Percentiles rank a stretch among this genome's conserved stretches.
phyloP scores from a whole-genome alignment of 192 early-diverging fungal species.

The Spizellomyces sp. region DNA sequence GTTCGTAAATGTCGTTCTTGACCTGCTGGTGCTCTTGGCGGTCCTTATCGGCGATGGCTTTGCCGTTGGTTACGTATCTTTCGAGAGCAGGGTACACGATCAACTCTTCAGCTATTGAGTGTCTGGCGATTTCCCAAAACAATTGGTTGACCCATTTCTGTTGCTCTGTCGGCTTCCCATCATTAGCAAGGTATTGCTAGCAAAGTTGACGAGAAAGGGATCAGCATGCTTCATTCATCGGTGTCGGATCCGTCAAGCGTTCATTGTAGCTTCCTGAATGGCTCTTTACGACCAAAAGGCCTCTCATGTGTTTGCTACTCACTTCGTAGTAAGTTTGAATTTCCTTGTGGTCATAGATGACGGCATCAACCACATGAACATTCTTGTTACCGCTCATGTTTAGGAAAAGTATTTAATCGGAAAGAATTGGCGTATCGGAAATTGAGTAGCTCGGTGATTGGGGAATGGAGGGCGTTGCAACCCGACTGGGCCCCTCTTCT shows the following conservation, averaged over 20 bases:
- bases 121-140: slow-evolving; percentile 41
- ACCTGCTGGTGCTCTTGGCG: slow-evolving; percentile 39
- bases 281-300: neutral
- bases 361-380: slow-evolving; percentile 4
- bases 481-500: no score
- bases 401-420: no score
- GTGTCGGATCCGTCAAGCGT: neutral
- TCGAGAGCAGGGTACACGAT: slow-evolving; percentile 45
- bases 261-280: neutral
- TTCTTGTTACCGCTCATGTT: no score
- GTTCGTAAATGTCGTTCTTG: slow-evolving; percentile 42
- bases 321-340: slow-evolving; percentile 24
- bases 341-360: slow-evolving; percentile 27
- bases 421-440: no score
- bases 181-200: slow-evolving; percentile 18
- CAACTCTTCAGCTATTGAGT: slow-evolving; percentile 46
- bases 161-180: slow-evolving; percentile 18
- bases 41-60: slow-evolving; percentile 38
- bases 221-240: neutral
- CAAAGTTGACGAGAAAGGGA: neutral
- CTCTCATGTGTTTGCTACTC: neutral
- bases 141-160: slow-evolving; percentile 32
- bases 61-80: slow-evolving; percentile 30
- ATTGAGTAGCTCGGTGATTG: no score
- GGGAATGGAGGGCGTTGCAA: no score